Evolutionary conservation across 441 rosid genomes (phyloP), one percentile per base, ranked within the genome.

Genomic region (Cnidoscolus chayamansa): DNA sequence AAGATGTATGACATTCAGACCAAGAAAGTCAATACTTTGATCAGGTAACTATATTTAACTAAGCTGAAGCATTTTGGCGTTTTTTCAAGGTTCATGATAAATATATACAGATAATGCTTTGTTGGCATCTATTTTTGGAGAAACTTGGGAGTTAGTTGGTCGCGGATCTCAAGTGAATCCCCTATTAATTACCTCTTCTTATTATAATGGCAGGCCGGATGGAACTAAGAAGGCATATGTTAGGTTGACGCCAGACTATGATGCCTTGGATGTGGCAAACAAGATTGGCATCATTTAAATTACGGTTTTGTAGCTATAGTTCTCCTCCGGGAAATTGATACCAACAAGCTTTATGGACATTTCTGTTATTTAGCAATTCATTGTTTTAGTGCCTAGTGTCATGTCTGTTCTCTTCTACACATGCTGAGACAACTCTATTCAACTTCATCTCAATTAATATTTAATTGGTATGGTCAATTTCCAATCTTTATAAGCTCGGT

Each of bases 1-100:
- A 94, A 92, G 82, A 92, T 94, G 99, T 92, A 92, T 16, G 97
- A 90, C 65, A 90, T 94, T 63, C 92, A 90, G 81, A 81, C 96
- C 68, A 94, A 89, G 94, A 94, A 92, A 81, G 99, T 90, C 31
- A 94, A 92, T 77, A 88, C 99, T 25, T 84, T 92, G 84, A 86
- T 94, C 84, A 94, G 98, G 97, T 89, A 81, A 66, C 5, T 19
- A 15, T 75, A 0, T 9, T 48, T 63, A 1, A 30, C 13, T 45
- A 10, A 15, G 40, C 30, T 47, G 15, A 10, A 0, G 12, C 9
- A 4, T 12, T 16, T 10, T 49, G n/a, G 58, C 19, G 12, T 25
- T 1, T 5, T 31, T 53, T 3, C 1, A 43, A 30, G 3, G 25
- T 1, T 4, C 54, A 30, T 56, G 17, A 32, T 49, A 15, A 4